Base-by-base conservation (phyloP, 108 stramenopile genomes). In the Cyclostephanos tholiformis region DNA sequence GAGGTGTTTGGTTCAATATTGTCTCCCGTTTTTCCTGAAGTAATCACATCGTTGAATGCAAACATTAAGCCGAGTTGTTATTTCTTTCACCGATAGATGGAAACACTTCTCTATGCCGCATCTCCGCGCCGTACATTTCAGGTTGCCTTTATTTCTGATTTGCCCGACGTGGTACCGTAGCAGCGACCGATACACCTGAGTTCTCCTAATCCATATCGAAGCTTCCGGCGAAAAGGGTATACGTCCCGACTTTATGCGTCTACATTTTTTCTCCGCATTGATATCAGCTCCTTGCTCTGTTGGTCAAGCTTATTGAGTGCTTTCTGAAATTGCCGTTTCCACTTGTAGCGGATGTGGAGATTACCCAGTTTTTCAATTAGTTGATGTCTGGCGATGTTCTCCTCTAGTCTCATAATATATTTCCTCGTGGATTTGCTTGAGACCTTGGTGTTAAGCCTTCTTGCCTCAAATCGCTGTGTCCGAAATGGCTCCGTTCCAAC, bases 171-270 rank as follows among this genome's bases (percentile, higher is more conserved):
- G 22, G 0, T 19, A 30, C 2, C 14, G 12, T 0, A 71, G 30
- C 0, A 71, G 41, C 0, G 60, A 62, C 7, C 60, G 26, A 29
- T 71, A 71, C 6, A 62, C 49, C 32, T 71, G 71, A 0, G 29
- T 38, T 6, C 71, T 0, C 0, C 60, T 0, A 2, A 71, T 61
- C 71, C 71, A 71, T 0, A 61, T 4, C 0, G 46, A 26, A 0
- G 46, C 59, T 30, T 71, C 71, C 2, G 71, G 71, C 0, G 46
- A 71, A 20, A 62, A 71, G 4, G 71, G 71, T 0, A 71, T 71
- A 0, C 55, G 4, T 0, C 71, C 70, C 17, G 59, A 46, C 11
- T 49, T 60, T 10, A 71, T 61, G 8, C 61, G 62, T 1, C 60
- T 23, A 27, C 71, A 71, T 10, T 61, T 48, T 8, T 17, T 25